Base-by-base conservation (phyloP, 805 yeast species). In the Saturnispora galanensis region DNA sequence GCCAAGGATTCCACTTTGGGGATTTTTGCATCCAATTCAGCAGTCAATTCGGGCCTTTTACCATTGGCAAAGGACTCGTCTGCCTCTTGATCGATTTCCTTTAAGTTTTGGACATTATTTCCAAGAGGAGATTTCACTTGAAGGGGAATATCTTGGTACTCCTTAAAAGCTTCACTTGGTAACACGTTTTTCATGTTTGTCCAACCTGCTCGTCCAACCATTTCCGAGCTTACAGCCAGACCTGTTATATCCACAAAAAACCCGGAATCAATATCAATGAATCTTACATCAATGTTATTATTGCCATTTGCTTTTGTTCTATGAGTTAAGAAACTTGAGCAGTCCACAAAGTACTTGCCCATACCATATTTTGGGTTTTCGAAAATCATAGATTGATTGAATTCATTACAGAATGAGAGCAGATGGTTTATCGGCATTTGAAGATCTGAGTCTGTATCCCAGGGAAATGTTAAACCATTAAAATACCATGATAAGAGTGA, bases 191-290 rank as follows among this genome's bases (percentile, higher is more conserved):
- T 26, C 15, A 45, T 12, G 15, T 26, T 39, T 1, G 30, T 12
- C 38, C 42, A 45, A 26, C 37, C 41, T 10, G 12, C 10, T 12
- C 11, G 36, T 30, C 18, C 39, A 17, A 47, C 46, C 11, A 45
- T 42, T 3, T 66, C 55, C 30, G 58, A 61, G 16, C 77, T 67
- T 13, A 74, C 55, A 3, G 81, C 70, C 47, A 80, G 61, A 0
- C 77, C 88, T 0, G 90, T 83, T 29, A 82, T 77, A 58, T 82
- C 90, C 44, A 82, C 77, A 55, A 77, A 82, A 44, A 79, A 59
- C 0, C 89, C 90, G 10, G 79, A 71, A 51, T 79, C 82, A 10
- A 77, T 64, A 56, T 82, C 88, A 43, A 82, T 76, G 54, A 82
- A 79, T 41, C 90, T 63, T 0, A 84, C 89, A 61, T 80, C 85